Conservation (phyloP, 805 yeast species). For the Metschnikowia peoriensis region DNA sequence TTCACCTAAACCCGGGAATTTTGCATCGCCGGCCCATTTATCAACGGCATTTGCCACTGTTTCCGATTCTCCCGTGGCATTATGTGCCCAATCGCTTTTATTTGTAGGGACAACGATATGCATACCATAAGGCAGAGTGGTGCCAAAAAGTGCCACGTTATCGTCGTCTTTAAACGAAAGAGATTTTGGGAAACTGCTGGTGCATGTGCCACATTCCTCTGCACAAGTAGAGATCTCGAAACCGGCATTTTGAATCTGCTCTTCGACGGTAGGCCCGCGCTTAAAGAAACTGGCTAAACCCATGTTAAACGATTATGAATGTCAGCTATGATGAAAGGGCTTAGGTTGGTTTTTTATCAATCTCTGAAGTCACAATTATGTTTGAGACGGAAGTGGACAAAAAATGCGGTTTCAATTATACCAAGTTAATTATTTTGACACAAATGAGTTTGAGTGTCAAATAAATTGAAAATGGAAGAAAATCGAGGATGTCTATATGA, state of each 20-base stretch:
- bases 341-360: too few relatives aligned
- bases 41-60: constrained; percentile 48
- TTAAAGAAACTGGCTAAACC: constrained; percentile 15
- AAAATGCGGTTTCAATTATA: not conserved
- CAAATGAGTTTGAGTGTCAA: not conserved
- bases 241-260: constrained; percentile 18
- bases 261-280: constrained; percentile 14
- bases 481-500: not conserved
- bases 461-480: not conserved
- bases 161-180: constrained; percentile 42
- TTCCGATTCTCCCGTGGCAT: constrained; percentile 50
- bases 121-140: constrained; percentile 64
- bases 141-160: constrained; percentile 56
- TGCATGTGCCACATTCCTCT: constrained; percentile 55
- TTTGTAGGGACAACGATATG: constrained; percentile 86
- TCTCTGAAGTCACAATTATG: too few relatives aligned
- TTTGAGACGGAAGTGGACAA: not conserved
- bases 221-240: constrained; percentile 46
- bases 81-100: constrained; percentile 78
- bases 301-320: constrained; percentile 5
- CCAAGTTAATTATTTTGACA: not conserved
- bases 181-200: constrained; percentile 50
- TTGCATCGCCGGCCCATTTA: constrained; percentile 30
- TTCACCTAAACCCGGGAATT: constrained; percentile 22
- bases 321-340: too few relatives aligned